Base-by-base conservation (phyloP, 73 alveolate species). In the Paramecium bursaria region DNA sequence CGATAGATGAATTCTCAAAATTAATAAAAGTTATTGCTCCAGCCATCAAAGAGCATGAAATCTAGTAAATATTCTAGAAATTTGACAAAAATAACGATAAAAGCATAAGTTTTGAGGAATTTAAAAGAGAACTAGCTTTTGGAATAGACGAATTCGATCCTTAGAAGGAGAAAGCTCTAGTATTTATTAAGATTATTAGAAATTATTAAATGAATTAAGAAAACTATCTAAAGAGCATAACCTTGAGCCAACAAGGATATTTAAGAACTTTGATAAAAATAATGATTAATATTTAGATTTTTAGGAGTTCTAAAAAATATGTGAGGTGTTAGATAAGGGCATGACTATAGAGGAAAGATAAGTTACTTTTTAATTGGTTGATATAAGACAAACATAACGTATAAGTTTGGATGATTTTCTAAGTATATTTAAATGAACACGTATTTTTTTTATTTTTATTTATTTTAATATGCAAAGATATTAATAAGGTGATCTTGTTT, bases 11-110 rank as follows among this genome's bases (percentile, higher is more conserved):
- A 53, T 79, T 79, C 61, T 19, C 75, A 48, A 54, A 79, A 73
- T 50, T 79, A 33, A 35, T 47, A 21, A 57, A 30, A 39, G 73
- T 54, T 55, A 54, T 79, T 21, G 89, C 89, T 39, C 89, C 89
- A 23, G 85, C 85, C 42, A n/a, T 79, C 33, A 79, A 79, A 31
- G 80, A 33, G 21, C 31, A 60, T 27, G 80, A 60, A 60, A 33
- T 60, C 0, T n/a, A n/a, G n/a, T n/a, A n/a, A n/a, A n/a, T n/a
- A 29, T 67, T 67, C 7, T 31, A 4, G 6, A 67, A 67, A 67
- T 67, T 67, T 42, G 82, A 67, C 10, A 67, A 67, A 42, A 67
- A 67, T 67, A 67, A 67, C 27, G 82, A 67, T 42, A 67, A 67
- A 67, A 67, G 44, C 19, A 67, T 67, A 2, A 67, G 82, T 14